phyloP scores from a whole-genome alignment of 169 alveolate genomes.

The Haemoproteus tartakovskyi region DNA sequence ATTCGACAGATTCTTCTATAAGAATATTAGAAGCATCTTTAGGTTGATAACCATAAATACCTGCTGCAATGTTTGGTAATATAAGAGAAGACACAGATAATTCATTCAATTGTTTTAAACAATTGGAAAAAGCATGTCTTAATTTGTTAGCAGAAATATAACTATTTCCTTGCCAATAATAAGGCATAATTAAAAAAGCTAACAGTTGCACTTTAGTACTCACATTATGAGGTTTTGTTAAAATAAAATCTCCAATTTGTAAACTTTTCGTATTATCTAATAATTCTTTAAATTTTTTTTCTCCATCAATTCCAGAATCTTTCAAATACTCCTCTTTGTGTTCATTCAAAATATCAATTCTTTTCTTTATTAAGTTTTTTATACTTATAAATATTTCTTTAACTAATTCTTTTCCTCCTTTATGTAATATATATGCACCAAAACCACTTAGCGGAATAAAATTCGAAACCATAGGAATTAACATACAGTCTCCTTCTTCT shows the following conservation, averaged over 20 bases:
- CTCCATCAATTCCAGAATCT: not conserved
- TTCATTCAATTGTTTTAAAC: constrained; percentile 49
- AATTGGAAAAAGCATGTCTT: constrained; percentile 56
- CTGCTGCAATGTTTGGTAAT: constrained; percentile 54
- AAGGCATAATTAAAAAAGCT: constrained; percentile 66
- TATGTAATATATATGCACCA: constrained; percentile 59
- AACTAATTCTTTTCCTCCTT: constrained; percentile 60
- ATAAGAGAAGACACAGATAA: constrained; percentile 50
- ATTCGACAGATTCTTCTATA: constrained; percentile 31
- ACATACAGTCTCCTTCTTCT: constrained; percentile 64
- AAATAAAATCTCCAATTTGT: constrained; percentile 58
- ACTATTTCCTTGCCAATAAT: constrained; percentile 63
- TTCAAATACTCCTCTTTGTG: constrained; percentile 35
- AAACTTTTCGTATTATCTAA: constrained; percentile 19
- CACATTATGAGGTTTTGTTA: constrained; percentile 46
- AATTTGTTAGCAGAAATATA: constrained; percentile 50
- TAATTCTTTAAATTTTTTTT: constrained; percentile 27
- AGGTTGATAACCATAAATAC: constrained; percentile 52
- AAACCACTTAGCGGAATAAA: constrained; percentile 58
- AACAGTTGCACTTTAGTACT: constrained; percentile 52
- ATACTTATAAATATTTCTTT: constrained; percentile 38
- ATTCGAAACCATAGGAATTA: constrained; percentile 64
- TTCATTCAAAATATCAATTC: constrained; percentile 59
- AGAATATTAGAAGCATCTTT: constrained; percentile 21
- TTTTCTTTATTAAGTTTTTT: constrained; percentile 39